Percentiles rank a stretch among this genome's conserved stretches.
Evolutionary conservation across 768 basidiomycete species (phyloP).

Genomic region (Xerocomus potaroensis): DNA sequence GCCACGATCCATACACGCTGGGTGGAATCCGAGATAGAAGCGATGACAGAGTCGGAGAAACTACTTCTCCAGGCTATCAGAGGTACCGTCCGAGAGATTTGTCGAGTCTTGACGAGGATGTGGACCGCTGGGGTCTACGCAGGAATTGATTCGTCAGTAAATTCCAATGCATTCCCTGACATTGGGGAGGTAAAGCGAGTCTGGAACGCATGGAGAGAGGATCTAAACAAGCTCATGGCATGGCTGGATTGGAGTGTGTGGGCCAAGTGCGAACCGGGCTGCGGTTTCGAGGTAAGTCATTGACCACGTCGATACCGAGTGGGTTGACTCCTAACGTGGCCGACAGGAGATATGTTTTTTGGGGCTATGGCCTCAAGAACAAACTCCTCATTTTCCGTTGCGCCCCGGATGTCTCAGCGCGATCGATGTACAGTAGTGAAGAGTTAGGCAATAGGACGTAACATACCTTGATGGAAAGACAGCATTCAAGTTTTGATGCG

Average conservation of each 20-base stretch:
- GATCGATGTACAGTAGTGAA: too few relatives aligned
- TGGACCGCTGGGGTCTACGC: constrained; percentile 12
- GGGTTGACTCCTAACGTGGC: background rate
- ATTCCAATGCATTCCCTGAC: background rate
- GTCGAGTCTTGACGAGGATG: constrained; percentile 35
- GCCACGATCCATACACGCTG: constrained; percentile 23
- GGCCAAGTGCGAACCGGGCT: background rate
- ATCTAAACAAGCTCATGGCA: constrained; percentile 35
- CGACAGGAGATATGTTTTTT: background rate
- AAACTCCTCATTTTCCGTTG: too few relatives aligned
- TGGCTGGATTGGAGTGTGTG: background rate
- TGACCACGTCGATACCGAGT: background rate
- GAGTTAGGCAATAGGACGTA: too few relatives aligned
- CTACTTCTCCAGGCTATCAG: constrained; percentile 27
- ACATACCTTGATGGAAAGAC: too few relatives aligned
- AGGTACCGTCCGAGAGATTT: constrained; percentile 42
- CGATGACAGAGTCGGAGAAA: constrained; percentile 27
- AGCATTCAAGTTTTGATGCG: too few relatives aligned
- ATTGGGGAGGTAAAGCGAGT: constrained; percentile 5
- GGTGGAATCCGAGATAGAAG: background rate
- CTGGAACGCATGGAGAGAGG: constrained; percentile 31
- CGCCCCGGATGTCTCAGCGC: too few relatives aligned
- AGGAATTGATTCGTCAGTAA: constrained; percentile 14
- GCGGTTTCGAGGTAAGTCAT: background rate
- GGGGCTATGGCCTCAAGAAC: too few relatives aligned